Base-by-base conservation (phyloP, 208 protist genomes). In the Acanthamoeba castellanii region DNA sequence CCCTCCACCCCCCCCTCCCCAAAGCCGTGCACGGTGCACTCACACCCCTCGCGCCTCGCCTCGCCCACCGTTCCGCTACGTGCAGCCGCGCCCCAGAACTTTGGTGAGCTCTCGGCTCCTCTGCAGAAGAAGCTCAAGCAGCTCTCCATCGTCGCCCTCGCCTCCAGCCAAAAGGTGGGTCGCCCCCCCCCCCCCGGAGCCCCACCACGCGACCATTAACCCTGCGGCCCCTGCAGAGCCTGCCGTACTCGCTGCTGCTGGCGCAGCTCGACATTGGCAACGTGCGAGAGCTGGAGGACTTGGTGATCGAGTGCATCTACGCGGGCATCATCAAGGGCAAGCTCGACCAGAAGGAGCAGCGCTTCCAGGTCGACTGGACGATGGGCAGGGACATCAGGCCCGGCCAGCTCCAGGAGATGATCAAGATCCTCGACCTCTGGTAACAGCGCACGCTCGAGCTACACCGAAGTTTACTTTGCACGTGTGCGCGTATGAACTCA, bases 231-330 rank as follows among this genome's bases (percentile, higher is more conserved):
- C 8, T 87, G 27, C 37, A 82, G 91, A 94, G 70, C 55, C 14
- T 95, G 20, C 72, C 78, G 9, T 95, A 95, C 61, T n/a, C 32
- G 55, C 34, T 42, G 18, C 42, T 95, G n/a, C n/a, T 76, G 57
- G 16, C 32, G 20, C 52, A 88, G 81, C 93, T 95, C 22, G 93
- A 90, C 25, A 76, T 95, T 8, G 52, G n/a, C 72, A 76, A 90
- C 57, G 76, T 90, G 66, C 76, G 93, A 91, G 76, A 88, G 27
- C 45, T 95, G 50, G 93, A 95, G 81, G 93, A 95, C 52, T 50
- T 95, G 30, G 50, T 95, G 34, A 95, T 95, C 84, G 93, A 95
- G 42, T 88, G 76, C 93, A 95, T 90, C 93, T 95, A 95, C 47
- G 78, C 72, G 13, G 72, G 76, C n/a, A 47, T 95, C 93, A 61